phyloP scores from a whole-genome alignment of 108 stramenopile genomes.

The Nitzschia putrida region DNA sequence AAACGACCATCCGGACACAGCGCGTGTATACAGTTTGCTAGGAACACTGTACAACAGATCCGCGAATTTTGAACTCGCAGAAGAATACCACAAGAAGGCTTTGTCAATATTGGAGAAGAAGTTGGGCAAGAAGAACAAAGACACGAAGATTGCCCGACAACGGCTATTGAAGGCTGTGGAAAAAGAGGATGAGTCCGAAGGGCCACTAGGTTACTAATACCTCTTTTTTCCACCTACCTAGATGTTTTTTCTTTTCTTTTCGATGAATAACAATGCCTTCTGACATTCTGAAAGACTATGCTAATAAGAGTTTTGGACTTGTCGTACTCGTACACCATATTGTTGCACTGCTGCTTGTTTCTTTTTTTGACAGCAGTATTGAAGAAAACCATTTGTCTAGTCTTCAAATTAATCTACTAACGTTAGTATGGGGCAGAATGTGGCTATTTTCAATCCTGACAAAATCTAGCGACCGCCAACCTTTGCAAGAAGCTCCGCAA shows the following conservation, averaged over 20 bases:
- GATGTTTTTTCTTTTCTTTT: background rate
- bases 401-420: no score
- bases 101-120: conserved; percentile 10
- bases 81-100: conserved; percentile 14
- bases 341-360: no score
- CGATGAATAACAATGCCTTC: no score
- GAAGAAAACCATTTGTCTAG: no score
- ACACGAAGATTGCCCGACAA: conserved; percentile 13
- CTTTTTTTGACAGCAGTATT: no score
- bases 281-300: no score
- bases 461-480: no score
- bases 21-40: conserved; percentile 14
- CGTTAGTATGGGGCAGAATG: no score
- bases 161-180: conserved; percentile 13
- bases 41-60: conserved; percentile 12
- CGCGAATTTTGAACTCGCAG: conserved; percentile 17
- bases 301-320: no score
- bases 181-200: conserved; percentile 3
- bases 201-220: background rate
- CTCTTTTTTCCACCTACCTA: background rate
- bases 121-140: conserved; percentile 22
- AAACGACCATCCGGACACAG: conserved; percentile 31
- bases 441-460: no score
- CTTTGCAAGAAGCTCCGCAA: no score
- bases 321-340: no score